Conservation (phyloP, 495 filamentous ascomycete species). For the Annulohypoxylon nitens region DNA sequence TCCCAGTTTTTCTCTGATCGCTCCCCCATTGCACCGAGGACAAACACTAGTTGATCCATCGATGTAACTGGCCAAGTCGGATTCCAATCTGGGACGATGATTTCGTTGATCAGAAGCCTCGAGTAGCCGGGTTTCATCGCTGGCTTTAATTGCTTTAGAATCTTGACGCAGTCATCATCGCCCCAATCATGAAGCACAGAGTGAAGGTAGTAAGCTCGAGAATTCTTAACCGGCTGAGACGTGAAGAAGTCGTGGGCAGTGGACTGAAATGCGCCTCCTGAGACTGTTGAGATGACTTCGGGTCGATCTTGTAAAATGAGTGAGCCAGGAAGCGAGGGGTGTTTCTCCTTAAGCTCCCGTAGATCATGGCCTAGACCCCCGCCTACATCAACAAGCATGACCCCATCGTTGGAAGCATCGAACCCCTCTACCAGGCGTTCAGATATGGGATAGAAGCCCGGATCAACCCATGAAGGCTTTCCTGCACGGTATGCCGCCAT, state of each 20-base stretch:
- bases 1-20: conserved; percentile 55
- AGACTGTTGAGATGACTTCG: conserved; percentile 51
- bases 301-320: conserved; percentile 65
- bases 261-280: conserved; percentile 22
- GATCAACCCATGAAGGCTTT: conserved; percentile 65
- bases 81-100: conserved; percentile 60
- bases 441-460: conserved; percentile 62
- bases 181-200: conserved; percentile 64
- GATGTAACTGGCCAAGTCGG: conserved; percentile 57
- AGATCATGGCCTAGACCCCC: conserved; percentile 29
- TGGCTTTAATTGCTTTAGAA: conserved; percentile 52
- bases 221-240: conserved; percentile 61
- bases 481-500: conserved; percentile 66
- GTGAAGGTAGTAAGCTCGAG: conserved; percentile 61
- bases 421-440: conserved; percentile 54
- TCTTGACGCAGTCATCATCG: conserved; percentile 56
- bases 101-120: conserved; percentile 65
- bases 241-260: conserved; percentile 66
- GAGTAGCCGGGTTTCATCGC: conserved; percentile 60
- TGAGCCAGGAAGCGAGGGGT: conserved; percentile 57
- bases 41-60: conserved; percentile 63
- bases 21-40: conserved; percentile 52
- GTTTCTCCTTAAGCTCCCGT: conserved; percentile 31
- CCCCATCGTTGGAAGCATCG: neutral
- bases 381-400: conserved; percentile 24